Evolutionary conservation across 2,329 filamentous ascomycete genomes (phyloP).

Genomic region (Aspergillus brasiliensis): DNA sequence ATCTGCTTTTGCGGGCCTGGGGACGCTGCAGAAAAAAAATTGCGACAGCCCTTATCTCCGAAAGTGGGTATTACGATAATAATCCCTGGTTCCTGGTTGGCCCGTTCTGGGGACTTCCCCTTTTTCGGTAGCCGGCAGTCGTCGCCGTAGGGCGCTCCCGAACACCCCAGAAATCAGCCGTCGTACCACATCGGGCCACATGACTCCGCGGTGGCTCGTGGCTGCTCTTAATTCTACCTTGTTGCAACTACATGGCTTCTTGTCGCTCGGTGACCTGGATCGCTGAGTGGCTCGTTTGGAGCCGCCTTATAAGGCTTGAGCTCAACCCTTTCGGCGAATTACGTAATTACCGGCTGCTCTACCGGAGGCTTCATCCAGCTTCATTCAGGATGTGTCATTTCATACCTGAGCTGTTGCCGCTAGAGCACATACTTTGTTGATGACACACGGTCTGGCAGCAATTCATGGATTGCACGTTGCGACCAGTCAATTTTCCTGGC

Average conservation of each 20-base stretch:
- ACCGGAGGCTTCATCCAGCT: neutral
- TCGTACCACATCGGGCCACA: neutral
- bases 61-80: neutral
- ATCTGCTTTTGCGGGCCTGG: neutral
- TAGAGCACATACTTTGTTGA: neutral
- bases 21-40: slow-evolving; percentile 1
- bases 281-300: neutral
- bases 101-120: neutral
- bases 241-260: neutral
- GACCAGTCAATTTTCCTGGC: neutral
- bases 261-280: neutral
- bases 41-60: neutral
- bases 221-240: neutral
- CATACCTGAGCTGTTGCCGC: neutral
- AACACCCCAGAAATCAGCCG: neutral
- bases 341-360: neutral
- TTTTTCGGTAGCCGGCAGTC: neutral
- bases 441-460: neutral
- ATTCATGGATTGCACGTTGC: neutral
- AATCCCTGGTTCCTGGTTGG: neutral
- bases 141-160: neutral
- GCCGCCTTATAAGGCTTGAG: neutral
- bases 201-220: neutral
- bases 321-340: neutral
- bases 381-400: neutral